A percentile compares a stretch with the other conserved stretches of the same genome.
Conservation (phyloP, 257 asterid species). For the Nicotiana obtusifolia region DNA sequence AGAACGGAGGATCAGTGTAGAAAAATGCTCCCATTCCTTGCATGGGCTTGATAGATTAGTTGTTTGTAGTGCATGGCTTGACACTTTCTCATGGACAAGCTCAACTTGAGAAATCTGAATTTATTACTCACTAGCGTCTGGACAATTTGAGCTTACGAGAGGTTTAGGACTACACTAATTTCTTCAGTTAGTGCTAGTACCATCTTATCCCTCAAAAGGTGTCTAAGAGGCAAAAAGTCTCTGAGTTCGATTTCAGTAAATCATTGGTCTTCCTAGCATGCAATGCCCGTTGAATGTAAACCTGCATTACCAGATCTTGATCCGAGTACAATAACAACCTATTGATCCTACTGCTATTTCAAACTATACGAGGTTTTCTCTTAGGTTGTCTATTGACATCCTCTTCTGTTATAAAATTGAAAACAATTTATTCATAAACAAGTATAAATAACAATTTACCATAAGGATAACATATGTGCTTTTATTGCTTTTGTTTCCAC, state of each 20-base stretch:
- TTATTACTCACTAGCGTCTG: neutral
- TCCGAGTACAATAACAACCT: neutral
- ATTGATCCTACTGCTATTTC: neutral
- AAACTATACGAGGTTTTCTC: neutral
- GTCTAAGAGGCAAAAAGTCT: neutral
- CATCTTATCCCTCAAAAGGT: neutral
- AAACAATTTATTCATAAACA: neutral
- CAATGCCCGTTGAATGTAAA: neutral
- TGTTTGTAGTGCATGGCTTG: neutral
- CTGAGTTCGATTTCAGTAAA: neutral
- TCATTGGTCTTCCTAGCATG: neutral
- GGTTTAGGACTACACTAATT: neutral
- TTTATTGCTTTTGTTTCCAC: neutral
- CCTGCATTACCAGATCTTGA: neutral
- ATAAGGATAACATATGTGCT: neutral
- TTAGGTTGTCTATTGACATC: neutral
- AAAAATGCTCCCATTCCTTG: neutral
- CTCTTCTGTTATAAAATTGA: neutral
- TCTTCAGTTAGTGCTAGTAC: slow-evolving; percentile 1
- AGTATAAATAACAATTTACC: neutral
- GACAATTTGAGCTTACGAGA: neutral
- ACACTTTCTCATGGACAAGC: neutral
- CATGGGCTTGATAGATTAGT: neutral
- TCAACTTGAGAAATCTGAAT: neutral
- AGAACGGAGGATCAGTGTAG: neutral